phyloP scores from a whole-genome alignment of 2,329 filamentous ascomycete species.

The Trichoderma polysporum region DNA sequence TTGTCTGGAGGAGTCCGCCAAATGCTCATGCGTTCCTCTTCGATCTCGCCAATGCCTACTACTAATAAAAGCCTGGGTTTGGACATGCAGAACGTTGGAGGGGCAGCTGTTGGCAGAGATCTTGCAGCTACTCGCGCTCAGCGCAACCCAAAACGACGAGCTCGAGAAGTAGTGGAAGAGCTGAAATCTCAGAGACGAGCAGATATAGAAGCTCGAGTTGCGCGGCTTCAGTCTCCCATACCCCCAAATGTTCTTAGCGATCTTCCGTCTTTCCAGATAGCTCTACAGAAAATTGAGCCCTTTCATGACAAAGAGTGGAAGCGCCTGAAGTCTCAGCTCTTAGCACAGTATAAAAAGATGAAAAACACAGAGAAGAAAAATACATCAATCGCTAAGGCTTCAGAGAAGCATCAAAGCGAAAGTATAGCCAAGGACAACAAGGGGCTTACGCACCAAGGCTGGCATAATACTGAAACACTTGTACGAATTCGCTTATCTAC shows the following conservation, averaged over 20 bases:
- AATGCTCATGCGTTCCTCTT: constrained; percentile 33
- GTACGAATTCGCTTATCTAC: constrained; percentile 63
- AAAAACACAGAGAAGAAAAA: constrained; percentile 54
- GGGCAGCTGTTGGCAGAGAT: not conserved
- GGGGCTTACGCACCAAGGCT: constrained; percentile 64
- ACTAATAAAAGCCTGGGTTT: not conserved
- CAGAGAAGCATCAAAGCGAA: constrained; percentile 35
- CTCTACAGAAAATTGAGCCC: constrained; percentile 66
- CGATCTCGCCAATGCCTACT: not conserved
- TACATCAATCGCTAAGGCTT: constrained; percentile 31
- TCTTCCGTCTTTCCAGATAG: constrained; percentile 72
- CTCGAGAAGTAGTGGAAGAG: constrained; percentile 61
- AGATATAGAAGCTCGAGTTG: constrained; percentile 71
- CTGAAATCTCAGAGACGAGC: constrained; percentile 62
- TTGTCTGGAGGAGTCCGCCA: constrained; percentile 41
- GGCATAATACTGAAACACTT: constrained; percentile 69
- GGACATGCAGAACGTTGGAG: not conserved
- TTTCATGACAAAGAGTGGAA: constrained; percentile 70
- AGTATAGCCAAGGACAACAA: constrained; percentile 28
- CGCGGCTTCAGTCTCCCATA: constrained; percentile 65
- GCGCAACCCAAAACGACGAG: constrained; percentile 38
- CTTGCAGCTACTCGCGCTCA: not conserved
- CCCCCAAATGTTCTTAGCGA: constrained; percentile 61
- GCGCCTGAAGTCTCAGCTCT: constrained; percentile 63
- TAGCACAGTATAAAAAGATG: constrained; percentile 65